A percentile compares a stretch with the other conserved stretches of the same genome.
Evolutionary conservation across 192 early-diverging fungal species (phyloP).

Genomic region (Helicostylum pulchrum): DNA sequence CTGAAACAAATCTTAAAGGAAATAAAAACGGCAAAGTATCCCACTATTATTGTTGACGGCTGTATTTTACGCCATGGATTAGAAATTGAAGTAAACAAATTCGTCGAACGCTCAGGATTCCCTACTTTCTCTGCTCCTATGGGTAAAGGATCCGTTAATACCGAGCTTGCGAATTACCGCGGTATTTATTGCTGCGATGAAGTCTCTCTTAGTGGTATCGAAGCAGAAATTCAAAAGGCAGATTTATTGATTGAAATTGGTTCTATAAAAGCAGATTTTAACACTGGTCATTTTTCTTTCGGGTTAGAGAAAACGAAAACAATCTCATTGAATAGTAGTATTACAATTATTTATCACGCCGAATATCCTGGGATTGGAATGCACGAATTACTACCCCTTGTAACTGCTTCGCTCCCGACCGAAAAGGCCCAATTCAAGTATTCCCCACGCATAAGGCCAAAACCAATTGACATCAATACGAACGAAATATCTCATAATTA

Average conservation of each 20-base stretch:
- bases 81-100: slow-evolving; percentile 22
- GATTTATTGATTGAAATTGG: slow-evolving; percentile 42
- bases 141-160: slow-evolving; percentile 39
- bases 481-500: slow-evolving; percentile 32
- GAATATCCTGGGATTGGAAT: slow-evolving; percentile 35
- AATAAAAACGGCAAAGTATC: slow-evolving; percentile 31
- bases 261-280: slow-evolving; percentile 41
- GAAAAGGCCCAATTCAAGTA: too few species aligned
- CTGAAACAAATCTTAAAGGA: slow-evolving; percentile 28
- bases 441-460: slow-evolving; percentile 1
- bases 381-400: slow-evolving; percentile 17
- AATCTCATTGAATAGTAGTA: slow-evolving; percentile 36
- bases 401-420: background rate
- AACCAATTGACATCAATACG: too few species aligned
- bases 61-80: slow-evolving; percentile 33
- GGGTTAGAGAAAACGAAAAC: slow-evolving; percentile 20
- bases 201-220: slow-evolving; percentile 28
- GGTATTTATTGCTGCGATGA: slow-evolving; percentile 35
- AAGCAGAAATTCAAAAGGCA: slow-evolving; percentile 25
- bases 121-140: slow-evolving; percentile 40
- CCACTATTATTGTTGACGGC: slow-evolving; percentile 42
- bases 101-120: slow-evolving; percentile 28
- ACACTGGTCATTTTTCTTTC: slow-evolving; percentile 45
- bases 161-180: slow-evolving; percentile 27
- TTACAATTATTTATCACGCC: slow-evolving; percentile 30